Base-by-base conservation (phyloP, 1,284 basidiomycete genomes). In the Blastosporella zonata region DNA sequence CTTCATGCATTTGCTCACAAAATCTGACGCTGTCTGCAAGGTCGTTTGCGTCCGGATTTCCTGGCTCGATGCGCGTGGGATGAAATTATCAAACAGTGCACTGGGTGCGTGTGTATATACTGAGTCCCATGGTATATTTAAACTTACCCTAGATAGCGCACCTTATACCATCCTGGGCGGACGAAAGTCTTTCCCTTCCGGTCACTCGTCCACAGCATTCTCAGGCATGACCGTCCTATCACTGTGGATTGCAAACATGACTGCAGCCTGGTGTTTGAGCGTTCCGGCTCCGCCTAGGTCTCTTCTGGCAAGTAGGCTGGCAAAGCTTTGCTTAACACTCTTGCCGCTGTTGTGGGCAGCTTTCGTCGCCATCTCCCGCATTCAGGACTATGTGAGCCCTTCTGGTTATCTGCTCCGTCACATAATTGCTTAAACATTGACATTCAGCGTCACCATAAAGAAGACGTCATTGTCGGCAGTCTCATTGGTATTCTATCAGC, bases 31-130 rank as follows among this genome's bases (percentile, higher is more conserved):
- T 51, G 15, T n/a, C 9, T 47, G n/a, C n/a, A n/a, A 84, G 83
- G 84, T 36, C 71, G 84, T 13, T 65, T 88, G 12, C 72, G 85
- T 10, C 85, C 85, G 0, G 85, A 87, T 60, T 88, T 88, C 57
- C 71, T 87, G 35, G 69, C 73, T 9, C 73, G 84, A 22, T 87
- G 84, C 57, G 70, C 76, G 55, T 88, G 81, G 79, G 75, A 81
- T 46, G 65, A 69, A 6, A 59, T 64, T 1, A 46, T 70, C 0
- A 59, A 72, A 49, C 64, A 65, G 29, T 88, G 85, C 60, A 76
- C 78, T 15, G 85, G 83, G 79, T 82, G 56, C 22, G 55, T 38
- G 37, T 54, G 29, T 40, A 17, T 34, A 46, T 21, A 28, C 17
- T 25, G 15, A 6, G 29, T 21, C 33, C 47, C 44, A 31, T 7